These are phyloP conservation scores for Trichoderma gracile DNA, from an alignment of 2,329 filamentous ascomycete genomes.

Conservation along the genomic window DNA sequence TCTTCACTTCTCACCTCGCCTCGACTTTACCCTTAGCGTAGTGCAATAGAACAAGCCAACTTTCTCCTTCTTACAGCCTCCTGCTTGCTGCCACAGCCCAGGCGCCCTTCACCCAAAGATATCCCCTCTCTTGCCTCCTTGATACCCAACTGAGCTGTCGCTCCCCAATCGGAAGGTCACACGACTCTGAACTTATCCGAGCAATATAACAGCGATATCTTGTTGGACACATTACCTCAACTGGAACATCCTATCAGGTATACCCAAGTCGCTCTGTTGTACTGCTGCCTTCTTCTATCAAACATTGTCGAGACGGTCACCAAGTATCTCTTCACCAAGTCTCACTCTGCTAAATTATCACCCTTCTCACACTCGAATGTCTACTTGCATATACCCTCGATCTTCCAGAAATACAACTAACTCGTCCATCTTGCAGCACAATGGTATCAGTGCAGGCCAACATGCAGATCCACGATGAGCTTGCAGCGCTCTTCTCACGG, in stretches of 20 bases:
- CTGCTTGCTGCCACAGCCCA: conserved; percentile 10
- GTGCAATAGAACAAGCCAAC: conserved; percentile 25
- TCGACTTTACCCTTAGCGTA: conserved; percentile 26
- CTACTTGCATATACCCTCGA: conserved; percentile 3
- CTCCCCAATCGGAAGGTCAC: conserved; percentile 14
- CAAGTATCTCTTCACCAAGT: background rate
- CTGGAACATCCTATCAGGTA: conserved; percentile 10
- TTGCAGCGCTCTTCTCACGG: conserved; percentile 75
- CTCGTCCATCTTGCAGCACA: conserved; percentile 26
- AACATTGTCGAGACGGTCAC: background rate
- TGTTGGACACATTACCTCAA: background rate
- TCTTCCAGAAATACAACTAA: conserved; percentile 2
- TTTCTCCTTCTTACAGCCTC: conserved; percentile 1
- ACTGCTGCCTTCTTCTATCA: background rate
- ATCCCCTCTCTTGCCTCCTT: conserved; percentile 14
- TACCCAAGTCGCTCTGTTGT: conserved; percentile 1
- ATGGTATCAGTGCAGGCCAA: conserved; percentile 45
- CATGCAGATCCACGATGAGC: conserved; percentile 75
- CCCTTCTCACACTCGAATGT: background rate
- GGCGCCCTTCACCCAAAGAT: background rate
- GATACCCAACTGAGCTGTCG: conserved; percentile 23
- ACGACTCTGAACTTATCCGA: background rate
- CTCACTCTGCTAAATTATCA: background rate
- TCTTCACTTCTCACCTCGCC: conserved; percentile 1
- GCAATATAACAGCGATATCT: conserved; percentile 12